Evolutionary conservation across 2,329 filamentous ascomycete species (phyloP).

Genomic region (Diaporthe sp.): DNA sequence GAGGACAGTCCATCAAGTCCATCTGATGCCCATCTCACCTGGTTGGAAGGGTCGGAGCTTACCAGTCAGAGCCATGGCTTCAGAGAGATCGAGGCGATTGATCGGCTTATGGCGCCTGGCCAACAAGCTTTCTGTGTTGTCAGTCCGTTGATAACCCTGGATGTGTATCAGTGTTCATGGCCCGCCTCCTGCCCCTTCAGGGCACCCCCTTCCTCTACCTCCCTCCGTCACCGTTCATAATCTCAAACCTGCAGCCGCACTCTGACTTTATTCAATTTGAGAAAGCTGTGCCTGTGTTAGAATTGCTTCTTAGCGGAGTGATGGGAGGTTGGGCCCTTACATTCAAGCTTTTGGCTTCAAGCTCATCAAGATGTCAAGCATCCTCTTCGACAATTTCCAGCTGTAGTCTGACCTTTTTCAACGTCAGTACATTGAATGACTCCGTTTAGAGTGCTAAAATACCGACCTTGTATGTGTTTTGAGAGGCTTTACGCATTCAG

Average conservation of each 20-base stretch:
- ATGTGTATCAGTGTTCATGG: conserved; percentile 1
- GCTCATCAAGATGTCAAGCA: neutral
- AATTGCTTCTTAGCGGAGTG: too few relatives aligned
- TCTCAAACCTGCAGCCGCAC: too few relatives aligned
- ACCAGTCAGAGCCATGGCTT: neutral
- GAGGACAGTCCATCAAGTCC: neutral
- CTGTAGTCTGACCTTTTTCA: neutral
- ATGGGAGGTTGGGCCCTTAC: neutral
- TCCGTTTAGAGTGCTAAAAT: neutral
- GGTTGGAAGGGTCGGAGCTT: neutral
- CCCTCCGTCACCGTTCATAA: neutral
- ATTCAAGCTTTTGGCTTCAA: neutral
- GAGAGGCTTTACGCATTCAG: neutral
- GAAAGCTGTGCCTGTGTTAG: neutral
- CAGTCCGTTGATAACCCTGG: conserved; percentile 12
- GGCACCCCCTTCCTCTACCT: neutral
- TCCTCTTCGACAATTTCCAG: too few relatives aligned
- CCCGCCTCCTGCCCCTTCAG: neutral
- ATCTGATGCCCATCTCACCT: neutral
- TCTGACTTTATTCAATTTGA: too few relatives aligned
- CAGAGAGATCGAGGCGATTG: neutral
- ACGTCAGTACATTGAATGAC: neutral
- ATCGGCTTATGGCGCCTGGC: neutral
- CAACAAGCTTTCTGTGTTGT: neutral
- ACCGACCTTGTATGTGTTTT: neutral